These are phyloP conservation scores for Pugionium cornutum DNA, from an alignment of 345 rosid genomes.

Conservation along the genomic window DNA sequence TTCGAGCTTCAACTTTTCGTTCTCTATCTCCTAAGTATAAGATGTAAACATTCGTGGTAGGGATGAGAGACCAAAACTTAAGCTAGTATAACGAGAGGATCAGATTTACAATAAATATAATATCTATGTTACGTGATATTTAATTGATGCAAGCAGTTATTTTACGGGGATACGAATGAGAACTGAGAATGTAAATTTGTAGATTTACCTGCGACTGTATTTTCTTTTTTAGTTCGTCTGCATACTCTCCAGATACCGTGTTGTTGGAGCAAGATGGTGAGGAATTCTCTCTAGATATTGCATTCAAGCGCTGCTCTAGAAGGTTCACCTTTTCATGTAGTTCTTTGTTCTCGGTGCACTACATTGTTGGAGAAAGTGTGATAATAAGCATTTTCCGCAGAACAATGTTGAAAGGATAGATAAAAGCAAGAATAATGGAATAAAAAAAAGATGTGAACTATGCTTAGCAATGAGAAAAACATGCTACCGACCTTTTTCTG, in stretches of 20 bases:
- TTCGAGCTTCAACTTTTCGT: constrained; percentile 78
- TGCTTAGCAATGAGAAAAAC: not conserved
- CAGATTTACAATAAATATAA: not conserved
- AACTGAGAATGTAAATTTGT: constrained; percentile 24
- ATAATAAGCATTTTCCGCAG: constrained; percentile 5
- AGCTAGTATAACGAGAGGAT: constrained; percentile 5
- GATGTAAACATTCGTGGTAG: constrained; percentile 21
- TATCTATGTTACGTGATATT: constrained; percentile 5
- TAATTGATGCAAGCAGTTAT: not conserved
- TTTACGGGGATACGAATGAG: constrained; percentile 10
- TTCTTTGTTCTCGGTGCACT: constrained; percentile 84
- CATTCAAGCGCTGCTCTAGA: constrained; percentile 70
- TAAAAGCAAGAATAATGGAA: constrained; percentile 19
- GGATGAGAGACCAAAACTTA: constrained; percentile 9
- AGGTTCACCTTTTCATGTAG: constrained; percentile 71
- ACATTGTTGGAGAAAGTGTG: constrained; percentile 35
- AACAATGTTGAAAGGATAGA: constrained; percentile 17
- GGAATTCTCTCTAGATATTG: constrained; percentile 48
- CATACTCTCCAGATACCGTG: constrained; percentile 50
- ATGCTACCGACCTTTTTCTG: constrained; percentile 69
- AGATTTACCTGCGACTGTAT: constrained; percentile 72
- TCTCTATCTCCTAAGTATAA: constrained; percentile 67
- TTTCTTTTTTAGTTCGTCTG: constrained; percentile 71
- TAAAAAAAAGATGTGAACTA: not conserved
- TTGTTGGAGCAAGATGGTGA: constrained; percentile 48